Percentiles rank a stretch among this genome's conserved stretches.
These are phyloP conservation scores for Colletotrichum tropicale DNA, from an alignment of 2,329 filamentous ascomycete species.

Conservation along the genomic window DNA sequence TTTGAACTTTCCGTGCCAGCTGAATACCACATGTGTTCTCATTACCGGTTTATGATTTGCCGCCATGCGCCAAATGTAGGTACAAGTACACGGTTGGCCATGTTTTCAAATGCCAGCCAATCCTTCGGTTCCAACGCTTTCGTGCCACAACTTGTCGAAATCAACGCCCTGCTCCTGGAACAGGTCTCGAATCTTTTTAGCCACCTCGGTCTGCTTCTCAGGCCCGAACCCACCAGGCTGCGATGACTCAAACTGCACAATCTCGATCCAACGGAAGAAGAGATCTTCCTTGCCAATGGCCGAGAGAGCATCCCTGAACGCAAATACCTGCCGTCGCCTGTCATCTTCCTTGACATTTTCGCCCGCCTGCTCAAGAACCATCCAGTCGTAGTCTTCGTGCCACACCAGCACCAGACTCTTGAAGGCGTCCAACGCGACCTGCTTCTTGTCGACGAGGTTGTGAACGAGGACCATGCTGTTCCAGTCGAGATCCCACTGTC, in stretches of 20 bases:
- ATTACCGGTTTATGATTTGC: not conserved
- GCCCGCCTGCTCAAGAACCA: constrained; percentile 64
- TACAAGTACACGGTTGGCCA: not conserved
- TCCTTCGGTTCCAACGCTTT: constrained; percentile 54
- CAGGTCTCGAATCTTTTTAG: constrained; percentile 74
- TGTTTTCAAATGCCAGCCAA: constrained; percentile 25
- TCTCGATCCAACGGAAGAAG: constrained; percentile 92
- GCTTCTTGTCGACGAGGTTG: constrained; percentile 68
- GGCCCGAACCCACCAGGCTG: constrained; percentile 78
- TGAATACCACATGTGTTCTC: not conserved
- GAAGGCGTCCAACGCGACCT: constrained; percentile 68
- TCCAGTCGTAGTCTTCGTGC: constrained; percentile 72
- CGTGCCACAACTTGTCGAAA: constrained; percentile 80
- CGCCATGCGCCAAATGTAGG: not conserved
- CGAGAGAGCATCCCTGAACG: constrained; percentile 78
- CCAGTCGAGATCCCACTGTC: constrained; percentile 89
- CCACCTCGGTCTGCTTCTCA: constrained; percentile 74
- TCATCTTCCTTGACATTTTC: constrained; percentile 62
- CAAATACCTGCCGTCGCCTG: constrained; percentile 74
- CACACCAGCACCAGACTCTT: constrained; percentile 73
- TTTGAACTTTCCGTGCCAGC: not conserved
- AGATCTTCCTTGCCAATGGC: constrained; percentile 83
- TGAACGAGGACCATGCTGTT: constrained; percentile 78
- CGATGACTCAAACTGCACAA: constrained; percentile 86
- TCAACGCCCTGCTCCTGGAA: constrained; percentile 80